Evolutionary conservation across 176 grass and related monocot genomes (phyloP).

Genomic region (Ampelocalamus luodianensis): DNA sequence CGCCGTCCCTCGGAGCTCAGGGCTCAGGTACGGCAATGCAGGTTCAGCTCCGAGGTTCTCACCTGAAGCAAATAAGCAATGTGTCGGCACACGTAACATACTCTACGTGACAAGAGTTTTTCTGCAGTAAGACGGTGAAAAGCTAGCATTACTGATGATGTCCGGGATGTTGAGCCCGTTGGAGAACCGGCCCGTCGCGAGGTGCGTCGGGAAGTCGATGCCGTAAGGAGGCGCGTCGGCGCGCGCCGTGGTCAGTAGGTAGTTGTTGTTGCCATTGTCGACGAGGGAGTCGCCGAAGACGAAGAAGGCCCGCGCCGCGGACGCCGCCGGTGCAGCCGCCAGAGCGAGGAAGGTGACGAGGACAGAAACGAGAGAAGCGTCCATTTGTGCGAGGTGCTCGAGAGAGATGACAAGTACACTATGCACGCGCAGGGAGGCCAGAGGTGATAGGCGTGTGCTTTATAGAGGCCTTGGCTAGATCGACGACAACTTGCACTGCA

Average conservation of each 20-base stretch:
- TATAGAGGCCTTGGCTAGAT: slow-evolving; percentile 15
- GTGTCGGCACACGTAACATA: not conserved
- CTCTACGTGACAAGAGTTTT: not conserved
- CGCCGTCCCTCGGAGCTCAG: slow-evolving; percentile 68
- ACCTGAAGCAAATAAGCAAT: slow-evolving; percentile 45
- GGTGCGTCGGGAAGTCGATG: slow-evolving; percentile 78
- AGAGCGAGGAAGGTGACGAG: slow-evolving; percentile 9
- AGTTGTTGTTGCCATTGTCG: slow-evolving; percentile 97
- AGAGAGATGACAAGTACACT: not conserved
- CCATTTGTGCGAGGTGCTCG: slow-evolving; percentile 4
- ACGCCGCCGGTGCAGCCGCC: slow-evolving; percentile 28
- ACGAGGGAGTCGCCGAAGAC: slow-evolving; percentile 98
- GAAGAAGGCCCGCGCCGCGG: slow-evolving; percentile 82
- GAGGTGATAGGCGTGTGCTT: not conserved
- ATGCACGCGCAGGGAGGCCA: not conserved
- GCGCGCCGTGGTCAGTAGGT: slow-evolving; percentile 81
- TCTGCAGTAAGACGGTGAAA: not conserved
- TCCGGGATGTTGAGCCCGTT: slow-evolving; percentile 95
- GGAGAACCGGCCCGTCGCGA: slow-evolving; percentile 80
- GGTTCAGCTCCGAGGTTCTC: slow-evolving; percentile 73
- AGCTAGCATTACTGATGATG: slow-evolving; percentile 67
- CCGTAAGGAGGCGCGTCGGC: slow-evolving; percentile 86
- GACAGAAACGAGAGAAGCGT: slow-evolving; percentile 11
- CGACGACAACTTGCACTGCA: not conserved
- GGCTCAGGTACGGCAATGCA: slow-evolving; percentile 76